phyloP scores from a whole-genome alignment of 2,329 filamentous ascomycete genomes.

The Escovopsis sp. region DNA sequence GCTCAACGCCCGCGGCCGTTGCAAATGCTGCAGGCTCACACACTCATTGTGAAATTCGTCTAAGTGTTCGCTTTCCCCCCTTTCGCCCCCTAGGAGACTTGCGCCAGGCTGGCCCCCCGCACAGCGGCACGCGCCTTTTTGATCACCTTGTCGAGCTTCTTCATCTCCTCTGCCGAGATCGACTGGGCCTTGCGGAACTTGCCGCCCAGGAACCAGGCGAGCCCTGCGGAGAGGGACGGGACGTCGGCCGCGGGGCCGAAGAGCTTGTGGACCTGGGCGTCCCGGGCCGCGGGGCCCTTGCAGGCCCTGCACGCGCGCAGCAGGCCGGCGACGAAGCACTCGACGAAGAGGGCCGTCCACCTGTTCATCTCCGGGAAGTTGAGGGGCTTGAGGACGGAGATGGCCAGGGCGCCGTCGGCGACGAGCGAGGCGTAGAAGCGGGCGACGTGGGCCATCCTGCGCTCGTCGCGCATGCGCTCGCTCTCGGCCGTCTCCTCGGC shows the following conservation, averaged over 20 bases:
- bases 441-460: constrained; percentile 36
- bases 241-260: constrained; percentile 51
- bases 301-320: constrained; percentile 45
- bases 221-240: constrained; percentile 53
- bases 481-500: constrained; percentile 38
- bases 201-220: constrained; percentile 70
- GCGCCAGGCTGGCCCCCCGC: constrained; percentile 7
- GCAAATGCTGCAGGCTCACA: too few relatives aligned
- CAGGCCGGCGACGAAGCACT: constrained; percentile 63
- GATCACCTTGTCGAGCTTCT: constrained; percentile 24
- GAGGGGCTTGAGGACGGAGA: constrained; percentile 49
- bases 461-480: constrained; percentile 31
- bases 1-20: too few relatives aligned
- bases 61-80: too few relatives aligned
- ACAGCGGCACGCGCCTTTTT: constrained; percentile 19
- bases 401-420: constrained; percentile 27
- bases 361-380: constrained; percentile 65
- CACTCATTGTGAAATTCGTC: too few relatives aligned
- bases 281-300: constrained; percentile 30
- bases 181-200: constrained; percentile 52
- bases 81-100: neutral
- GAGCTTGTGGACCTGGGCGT: constrained; percentile 46
- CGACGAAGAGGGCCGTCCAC: constrained; percentile 64
- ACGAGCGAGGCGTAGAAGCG: constrained; percentile 40
- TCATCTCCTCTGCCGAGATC: constrained; percentile 32